phyloP scores from a whole-genome alignment of 1,284 basidiomycete species.

The Rhodotorula sp. region DNA sequence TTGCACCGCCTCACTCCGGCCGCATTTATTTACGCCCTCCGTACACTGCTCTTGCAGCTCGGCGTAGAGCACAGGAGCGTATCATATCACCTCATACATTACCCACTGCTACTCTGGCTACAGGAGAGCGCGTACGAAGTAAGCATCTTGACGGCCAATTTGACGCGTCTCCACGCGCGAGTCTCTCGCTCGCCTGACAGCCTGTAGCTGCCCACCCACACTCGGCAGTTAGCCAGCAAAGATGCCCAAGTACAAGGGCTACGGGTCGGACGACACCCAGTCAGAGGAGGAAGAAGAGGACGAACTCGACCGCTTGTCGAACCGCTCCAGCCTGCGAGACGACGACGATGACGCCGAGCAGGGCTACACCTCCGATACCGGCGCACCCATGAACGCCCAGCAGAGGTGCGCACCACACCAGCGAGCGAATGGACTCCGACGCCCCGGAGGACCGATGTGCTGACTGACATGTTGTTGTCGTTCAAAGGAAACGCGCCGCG shows the following conservation, averaged over 20 bases:
- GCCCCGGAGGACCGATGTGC: too few relatives aligned
- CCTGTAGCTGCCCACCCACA: too few relatives aligned
- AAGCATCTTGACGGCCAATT: not conserved
- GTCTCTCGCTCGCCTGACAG: not conserved
- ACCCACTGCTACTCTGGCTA: too few relatives aligned
- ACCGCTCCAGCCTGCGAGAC: conserved; percentile 1
- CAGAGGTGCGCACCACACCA: conserved; percentile 9
- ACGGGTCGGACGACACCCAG: conserved; percentile 21
- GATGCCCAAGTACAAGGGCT: conserved; percentile 25
- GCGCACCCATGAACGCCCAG: conserved; percentile 10
- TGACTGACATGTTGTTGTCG: not conserved
- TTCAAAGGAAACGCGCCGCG: conserved; percentile 27
- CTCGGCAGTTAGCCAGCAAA: not conserved
- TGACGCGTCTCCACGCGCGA: not conserved
- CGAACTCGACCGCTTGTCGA: conserved; percentile 4
- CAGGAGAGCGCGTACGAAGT: too few relatives aligned
- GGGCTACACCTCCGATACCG: not conserved
- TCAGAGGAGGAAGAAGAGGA: not conserved
- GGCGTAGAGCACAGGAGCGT: too few relatives aligned
- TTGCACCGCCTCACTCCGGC: not conserved
- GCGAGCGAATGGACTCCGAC: too few relatives aligned
- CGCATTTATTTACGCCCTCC: too few relatives aligned
- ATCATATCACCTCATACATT: too few relatives aligned
- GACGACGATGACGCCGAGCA: conserved; percentile 5
- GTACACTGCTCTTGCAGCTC: too few relatives aligned